Conservation (phyloP, 2,329 filamentous ascomycete genomes). For the Ilyonectria sp. region DNA sequence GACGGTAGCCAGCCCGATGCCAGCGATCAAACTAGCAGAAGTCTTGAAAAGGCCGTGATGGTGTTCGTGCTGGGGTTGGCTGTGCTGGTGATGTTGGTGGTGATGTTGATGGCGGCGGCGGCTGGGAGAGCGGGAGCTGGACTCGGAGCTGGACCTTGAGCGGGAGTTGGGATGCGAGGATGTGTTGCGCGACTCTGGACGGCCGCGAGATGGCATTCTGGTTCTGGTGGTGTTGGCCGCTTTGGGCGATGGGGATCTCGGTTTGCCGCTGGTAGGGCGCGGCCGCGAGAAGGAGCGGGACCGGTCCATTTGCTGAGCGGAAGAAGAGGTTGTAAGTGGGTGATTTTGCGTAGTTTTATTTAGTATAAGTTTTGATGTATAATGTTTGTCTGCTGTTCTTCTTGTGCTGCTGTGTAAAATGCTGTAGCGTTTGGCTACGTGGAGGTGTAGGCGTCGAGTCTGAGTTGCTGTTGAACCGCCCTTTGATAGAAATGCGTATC, state of each 20-base stretch:
- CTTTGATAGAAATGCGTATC: neutral
- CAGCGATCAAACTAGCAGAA: conserved; percentile 52
- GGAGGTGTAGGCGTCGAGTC: neutral
- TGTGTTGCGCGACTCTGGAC: conserved; percentile 27
- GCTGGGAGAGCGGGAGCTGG: conserved; percentile 40
- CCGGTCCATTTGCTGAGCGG: conserved; percentile 11
- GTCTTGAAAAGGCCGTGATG: conserved; percentile 50
- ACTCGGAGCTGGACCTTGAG: conserved; percentile 43
- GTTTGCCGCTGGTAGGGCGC: conserved; percentile 32
- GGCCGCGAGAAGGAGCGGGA: conserved; percentile 42
- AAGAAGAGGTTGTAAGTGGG: neutral
- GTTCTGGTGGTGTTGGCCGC: conserved; percentile 31
- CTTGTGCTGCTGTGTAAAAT: neutral
- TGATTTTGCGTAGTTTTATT: neutral
- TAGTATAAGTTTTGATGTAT: neutral
- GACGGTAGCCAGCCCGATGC: conserved; percentile 54
- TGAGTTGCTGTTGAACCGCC: conserved; percentile 1
- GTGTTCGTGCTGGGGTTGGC: conserved; percentile 25
- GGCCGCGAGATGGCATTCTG: conserved; percentile 36
- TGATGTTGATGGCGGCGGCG: conserved; percentile 30
- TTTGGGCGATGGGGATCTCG: conserved; percentile 32
- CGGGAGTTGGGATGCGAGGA: conserved; percentile 28
- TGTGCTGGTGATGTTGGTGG: conserved; percentile 28
- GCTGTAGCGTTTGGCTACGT: too few relatives aligned
- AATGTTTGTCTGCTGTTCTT: neutral